Conservation (phyloP, 1,139 yeast species). For the Yamadazyma taylorii region DNA sequence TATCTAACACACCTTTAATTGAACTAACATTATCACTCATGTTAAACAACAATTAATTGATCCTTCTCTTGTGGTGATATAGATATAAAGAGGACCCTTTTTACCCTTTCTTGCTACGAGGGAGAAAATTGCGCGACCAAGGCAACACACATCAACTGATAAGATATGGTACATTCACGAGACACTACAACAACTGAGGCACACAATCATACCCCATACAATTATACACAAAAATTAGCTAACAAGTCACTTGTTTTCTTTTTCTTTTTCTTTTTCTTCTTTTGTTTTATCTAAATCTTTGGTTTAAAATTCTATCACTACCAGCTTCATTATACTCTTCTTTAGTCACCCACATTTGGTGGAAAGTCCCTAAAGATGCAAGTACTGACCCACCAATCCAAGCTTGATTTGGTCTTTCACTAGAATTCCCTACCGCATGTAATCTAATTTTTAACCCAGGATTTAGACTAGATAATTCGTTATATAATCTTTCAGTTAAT, state of each 20-base stretch:
- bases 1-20: conserved; percentile 57
- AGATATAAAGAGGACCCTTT: no score
- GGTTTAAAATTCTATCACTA: conserved; percentile 70
- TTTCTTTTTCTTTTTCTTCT: no score
- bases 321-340: conserved; percentile 93
- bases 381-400: conserved; percentile 97
- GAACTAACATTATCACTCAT: conserved; percentile 4
- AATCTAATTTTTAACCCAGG: conserved; percentile 93
- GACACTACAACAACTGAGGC: no score
- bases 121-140: no score
- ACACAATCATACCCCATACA: no score
- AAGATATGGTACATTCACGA: neutral
- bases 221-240: no score
- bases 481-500: conserved; percentile 74
- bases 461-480: conserved; percentile 68
- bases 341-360: conserved; percentile 93
- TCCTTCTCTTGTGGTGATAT: no score
- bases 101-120: neutral
- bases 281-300: conserved; percentile 70
- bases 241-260: no score
- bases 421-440: conserved; percentile 82
- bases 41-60: no score
- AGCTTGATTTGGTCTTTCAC: conserved; percentile 80
- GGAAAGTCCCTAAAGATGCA: conserved; percentile 92
- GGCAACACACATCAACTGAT: neutral